phyloP scores from a whole-genome alignment of 345 rosid genomes.

The Citrus australasica region DNA sequence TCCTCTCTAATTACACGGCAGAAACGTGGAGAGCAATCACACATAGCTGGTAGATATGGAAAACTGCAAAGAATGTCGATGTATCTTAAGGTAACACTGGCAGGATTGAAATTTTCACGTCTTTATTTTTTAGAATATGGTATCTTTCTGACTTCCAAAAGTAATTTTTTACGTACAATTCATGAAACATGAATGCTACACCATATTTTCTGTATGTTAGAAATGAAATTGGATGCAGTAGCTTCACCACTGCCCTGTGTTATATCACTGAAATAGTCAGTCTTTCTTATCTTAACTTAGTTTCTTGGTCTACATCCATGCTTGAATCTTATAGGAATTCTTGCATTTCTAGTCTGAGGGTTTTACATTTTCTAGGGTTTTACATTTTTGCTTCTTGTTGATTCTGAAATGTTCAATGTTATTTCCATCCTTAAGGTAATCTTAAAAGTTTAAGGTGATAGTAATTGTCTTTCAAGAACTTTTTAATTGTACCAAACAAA shows the following conservation, averaged over 20 bases:
- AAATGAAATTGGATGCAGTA: background rate
- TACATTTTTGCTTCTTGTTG: background rate
- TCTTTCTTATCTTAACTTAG: background rate
- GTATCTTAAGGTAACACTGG: conserved; percentile 61
- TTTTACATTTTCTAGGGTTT: too few relatives aligned
- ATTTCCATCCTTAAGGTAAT: too few relatives aligned
- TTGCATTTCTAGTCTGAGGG: background rate
- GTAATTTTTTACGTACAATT: background rate
- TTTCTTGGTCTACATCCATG: background rate
- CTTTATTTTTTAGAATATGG: background rate
- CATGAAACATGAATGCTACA: conserved; percentile 1
- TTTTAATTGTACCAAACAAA: too few relatives aligned
- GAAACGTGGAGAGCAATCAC: conserved; percentile 50
- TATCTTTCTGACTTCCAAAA: background rate
- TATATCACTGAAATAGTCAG: background rate
- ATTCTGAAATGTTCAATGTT: too few relatives aligned
- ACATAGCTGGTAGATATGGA: conserved; percentile 37
- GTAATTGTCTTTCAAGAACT: too few relatives aligned
- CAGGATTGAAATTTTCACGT: conserved; percentile 4
- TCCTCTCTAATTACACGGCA: conserved; percentile 71
- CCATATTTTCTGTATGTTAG: background rate
- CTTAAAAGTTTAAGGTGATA: too few relatives aligned
- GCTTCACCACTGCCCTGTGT: background rate
- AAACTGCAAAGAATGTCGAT: conserved; percentile 66
- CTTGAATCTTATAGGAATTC: background rate